These are phyloP conservation scores for Paratrypanosoma confusum DNA, from an alignment of 208 protist species.

Conservation along the genomic window DNA sequence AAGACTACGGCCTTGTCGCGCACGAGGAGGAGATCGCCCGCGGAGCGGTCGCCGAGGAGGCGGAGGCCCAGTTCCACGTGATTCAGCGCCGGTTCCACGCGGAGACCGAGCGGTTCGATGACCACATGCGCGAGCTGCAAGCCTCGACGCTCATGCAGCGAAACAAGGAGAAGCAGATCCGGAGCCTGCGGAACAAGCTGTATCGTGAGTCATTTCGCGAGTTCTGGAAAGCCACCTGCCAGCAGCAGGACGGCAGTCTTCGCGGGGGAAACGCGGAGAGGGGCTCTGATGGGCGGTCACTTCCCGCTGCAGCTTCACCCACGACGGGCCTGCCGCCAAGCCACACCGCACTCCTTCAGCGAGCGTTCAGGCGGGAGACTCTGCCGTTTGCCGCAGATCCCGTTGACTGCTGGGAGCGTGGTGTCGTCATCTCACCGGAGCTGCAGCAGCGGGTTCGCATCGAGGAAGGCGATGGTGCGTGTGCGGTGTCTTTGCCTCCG, in stretches of 20 bases:
- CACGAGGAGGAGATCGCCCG: conserved; percentile 1
- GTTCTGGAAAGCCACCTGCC: conserved; percentile 8
- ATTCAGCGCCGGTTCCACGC: conserved; percentile 4
- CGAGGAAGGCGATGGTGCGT: conserved; percentile 4
- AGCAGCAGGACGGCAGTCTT: neutral
- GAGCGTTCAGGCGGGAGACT: conserved; percentile 6
- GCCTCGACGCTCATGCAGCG: neutral
- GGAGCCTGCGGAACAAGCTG: conserved; percentile 5
- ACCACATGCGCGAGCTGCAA: neutral
- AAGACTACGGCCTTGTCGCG: no score
- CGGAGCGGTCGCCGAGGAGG: conserved; percentile 4
- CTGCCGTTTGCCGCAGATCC: conserved; percentile 13
- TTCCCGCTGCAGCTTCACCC: no score
- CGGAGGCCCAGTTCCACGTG: neutral
- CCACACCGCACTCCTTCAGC: conserved; percentile 3
- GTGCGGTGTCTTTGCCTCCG: conserved; percentile 6
- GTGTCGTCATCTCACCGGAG: conserved; percentile 13
- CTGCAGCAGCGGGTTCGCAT: conserved; percentile 6
- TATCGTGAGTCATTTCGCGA: conserved; percentile 13
- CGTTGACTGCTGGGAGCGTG: conserved; percentile 12
- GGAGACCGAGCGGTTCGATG: neutral
- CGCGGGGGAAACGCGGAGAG: no score
- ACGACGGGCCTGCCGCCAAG: no score
- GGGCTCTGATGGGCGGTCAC: no score
- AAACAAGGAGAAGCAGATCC: neutral